Evolutionary conservation across 306 rosid genomes (phyloP), one percentile per base, ranked within the genome.

Genomic region (Pterocarpus santalinus): DNA sequence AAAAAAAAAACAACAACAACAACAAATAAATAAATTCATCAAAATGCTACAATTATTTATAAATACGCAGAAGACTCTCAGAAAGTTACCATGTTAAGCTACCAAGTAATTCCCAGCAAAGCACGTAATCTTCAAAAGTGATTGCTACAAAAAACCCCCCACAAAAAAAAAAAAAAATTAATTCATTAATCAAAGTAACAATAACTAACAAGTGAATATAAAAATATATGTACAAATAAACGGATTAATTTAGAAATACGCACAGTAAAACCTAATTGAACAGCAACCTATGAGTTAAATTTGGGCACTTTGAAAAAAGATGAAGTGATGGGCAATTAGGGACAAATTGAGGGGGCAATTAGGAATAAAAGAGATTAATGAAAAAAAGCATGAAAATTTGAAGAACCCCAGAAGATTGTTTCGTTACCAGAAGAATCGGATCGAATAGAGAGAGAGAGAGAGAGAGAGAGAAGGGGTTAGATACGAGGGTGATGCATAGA

Each of bases 51-150:
- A 9, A 10, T 10, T 49, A 2, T 10, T 57, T 16, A 28, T 10
- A 35, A 5, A 3, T 4, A 17, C 66, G 60, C 53, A 83, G n/a
- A 83, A 71, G 82, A 53, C 33, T 43, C 13, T 34, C 43, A 38
- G 76, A 64, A 55, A 67, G 41, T 76, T 83, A 86, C 90, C 90
- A 86, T 86, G 47, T 80, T 75, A 8, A 66, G 78, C 56, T 68
- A 77, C 56, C 47, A 32, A 65, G 83, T 51, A 63, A 68, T 15
- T 79, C 80, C 70, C 71, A 60, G 67, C 44, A 76, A 64, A 46
- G 60, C 74, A 56, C 56, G 34, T 22, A n/a, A 36, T 72, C 61
- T 51, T 57, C 2, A 11, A 30, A 32, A 65, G 51, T 11, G 66
- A 44, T 36, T 72, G 66, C 85, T 41, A 9, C 44, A 71, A 46